A percentile compares a stretch with the other conserved stretches of the same genome.
phyloP scores from a whole-genome alignment of 1,139 yeast species.

The Ogataea hybrid region DNA sequence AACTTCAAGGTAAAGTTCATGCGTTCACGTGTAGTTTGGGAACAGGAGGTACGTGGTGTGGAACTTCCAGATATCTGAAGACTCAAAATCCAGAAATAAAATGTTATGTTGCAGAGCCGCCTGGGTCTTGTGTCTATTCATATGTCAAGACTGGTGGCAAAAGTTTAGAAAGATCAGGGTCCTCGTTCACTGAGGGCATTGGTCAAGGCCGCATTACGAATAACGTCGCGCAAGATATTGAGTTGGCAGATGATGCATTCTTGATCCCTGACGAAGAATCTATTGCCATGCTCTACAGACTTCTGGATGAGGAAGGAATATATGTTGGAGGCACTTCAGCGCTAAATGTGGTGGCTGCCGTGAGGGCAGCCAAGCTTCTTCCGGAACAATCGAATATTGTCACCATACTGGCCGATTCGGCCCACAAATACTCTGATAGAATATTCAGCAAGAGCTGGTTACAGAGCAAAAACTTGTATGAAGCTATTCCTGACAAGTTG shows the following conservation, averaged over 20 bases:
- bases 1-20: constrained; percentile 70
- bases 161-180: constrained; percentile 56
- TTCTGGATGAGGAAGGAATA: constrained; percentile 86
- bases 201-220: constrained; percentile 93
- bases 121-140: constrained; percentile 82
- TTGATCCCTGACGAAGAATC: constrained; percentile 69
- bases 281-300: constrained; percentile 76
- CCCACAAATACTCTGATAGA: too few species aligned
- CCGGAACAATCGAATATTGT: too few species aligned
- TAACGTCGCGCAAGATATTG: constrained; percentile 72
- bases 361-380: constrained; percentile 46
- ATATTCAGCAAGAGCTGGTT: too few species aligned
- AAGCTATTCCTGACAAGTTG: constrained; percentile 66
- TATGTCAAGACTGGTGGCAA: constrained; percentile 53
- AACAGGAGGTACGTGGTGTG: constrained; percentile 61
- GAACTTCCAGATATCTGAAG: constrained; percentile 73
- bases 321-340: constrained; percentile 86
- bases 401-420: too few species aligned
- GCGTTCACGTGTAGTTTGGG: constrained; percentile 65
- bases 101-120: constrained; percentile 84
- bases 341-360: constrained; percentile 72
- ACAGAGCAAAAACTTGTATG: too few species aligned
- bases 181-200: constrained; percentile 91
- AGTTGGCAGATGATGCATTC: constrained; percentile 69
- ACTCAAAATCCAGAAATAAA: constrained; percentile 38